Percentiles rank a stretch among this genome's conserved stretches.
These are phyloP conservation scores for Sinapis alba DNA, from an alignment of 441 rosid genomes.

Conservation along the genomic window DNA sequence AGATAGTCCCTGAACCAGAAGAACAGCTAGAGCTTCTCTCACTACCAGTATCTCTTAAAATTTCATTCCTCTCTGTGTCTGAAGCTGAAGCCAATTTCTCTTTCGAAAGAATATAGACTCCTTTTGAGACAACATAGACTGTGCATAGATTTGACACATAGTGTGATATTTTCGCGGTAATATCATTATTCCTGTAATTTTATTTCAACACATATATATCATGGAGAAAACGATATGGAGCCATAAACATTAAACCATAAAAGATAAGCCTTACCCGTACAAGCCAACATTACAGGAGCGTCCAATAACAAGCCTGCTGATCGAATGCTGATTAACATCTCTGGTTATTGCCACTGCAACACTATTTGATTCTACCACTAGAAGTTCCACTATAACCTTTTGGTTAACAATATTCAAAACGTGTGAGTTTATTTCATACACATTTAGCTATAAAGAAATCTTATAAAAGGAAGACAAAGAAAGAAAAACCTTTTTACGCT, in stretches of 20 bases:
- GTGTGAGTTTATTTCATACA: background rate
- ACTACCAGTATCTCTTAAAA: constrained; percentile 47
- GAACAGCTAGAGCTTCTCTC: constrained; percentile 49
- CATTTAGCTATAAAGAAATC: background rate
- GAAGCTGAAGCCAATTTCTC: constrained; percentile 49
- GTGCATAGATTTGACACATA: constrained; percentile 69
- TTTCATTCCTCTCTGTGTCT: constrained; percentile 53
- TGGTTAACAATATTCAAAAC: background rate
- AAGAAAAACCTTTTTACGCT: constrained; percentile 23
- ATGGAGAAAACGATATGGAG: background rate
- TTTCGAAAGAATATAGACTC: constrained; percentile 61
- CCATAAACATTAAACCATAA: background rate
- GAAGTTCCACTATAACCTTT: constrained; percentile 67
- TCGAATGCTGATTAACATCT: constrained; percentile 53
- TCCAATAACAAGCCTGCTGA: constrained; percentile 32
- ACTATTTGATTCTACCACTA: constrained; percentile 66
- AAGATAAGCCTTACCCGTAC: constrained; percentile 44
- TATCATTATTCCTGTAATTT: constrained; percentile 49
- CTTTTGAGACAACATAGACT: constrained; percentile 71
- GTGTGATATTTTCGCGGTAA: constrained; percentile 63
- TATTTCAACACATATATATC: constrained; percentile 25
- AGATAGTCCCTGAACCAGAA: constrained; percentile 33
- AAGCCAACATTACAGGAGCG: constrained; percentile 60
- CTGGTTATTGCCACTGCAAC: constrained; percentile 68
- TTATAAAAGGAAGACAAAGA: background rate